A percentile compares a stretch with the other conserved stretches of the same genome.
Evolutionary conservation across 257 asterid species (phyloP).

Genomic region (Echites panduratus): DNA sequence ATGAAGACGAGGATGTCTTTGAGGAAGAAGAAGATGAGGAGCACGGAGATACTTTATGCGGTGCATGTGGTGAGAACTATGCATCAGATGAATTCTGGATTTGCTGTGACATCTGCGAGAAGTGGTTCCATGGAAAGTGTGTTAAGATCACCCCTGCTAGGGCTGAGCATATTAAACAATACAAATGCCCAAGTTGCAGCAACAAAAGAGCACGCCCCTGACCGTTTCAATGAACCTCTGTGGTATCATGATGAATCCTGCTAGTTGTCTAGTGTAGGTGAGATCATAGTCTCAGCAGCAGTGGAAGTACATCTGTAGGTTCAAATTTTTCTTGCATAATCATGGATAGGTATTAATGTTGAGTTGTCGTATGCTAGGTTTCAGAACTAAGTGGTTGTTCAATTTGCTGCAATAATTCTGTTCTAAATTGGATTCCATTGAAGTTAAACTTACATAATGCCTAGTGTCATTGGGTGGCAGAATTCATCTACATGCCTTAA

Average conservation of each 20-base stretch:
- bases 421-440: slow-evolving; percentile 1
- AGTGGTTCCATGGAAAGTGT: slow-evolving; percentile 88
- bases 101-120: slow-evolving; percentile 74
- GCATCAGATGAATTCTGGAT: slow-evolving; percentile 75
- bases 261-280: slow-evolving; percentile 14
- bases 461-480: neutral
- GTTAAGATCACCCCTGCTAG: slow-evolving; percentile 81
- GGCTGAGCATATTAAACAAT: slow-evolving; percentile 88
- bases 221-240: neutral
- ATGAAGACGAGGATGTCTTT: slow-evolving; percentile 37
- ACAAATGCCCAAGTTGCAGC: slow-evolving; percentile 62
- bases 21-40: slow-evolving; percentile 44
- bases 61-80: slow-evolving; percentile 69
- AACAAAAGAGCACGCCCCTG: slow-evolving; percentile 15
- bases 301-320: slow-evolving; percentile 14
- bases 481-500: too few relatives aligned
- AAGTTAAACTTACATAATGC: neutral
- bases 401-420: slow-evolving; percentile 12
- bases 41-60: slow-evolving; percentile 36
- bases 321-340: slow-evolving; percentile 16
- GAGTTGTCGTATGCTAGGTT: slow-evolving; percentile 13
- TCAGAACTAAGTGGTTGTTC: slow-evolving; percentile 8
- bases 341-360: slow-evolving; percentile 11
- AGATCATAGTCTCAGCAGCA: slow-evolving; percentile 15
- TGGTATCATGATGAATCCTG: slow-evolving; percentile 10